phyloP scores from a whole-genome alignment of 2,329 filamentous ascomycete genomes.

The Arthroderma sp. region DNA sequence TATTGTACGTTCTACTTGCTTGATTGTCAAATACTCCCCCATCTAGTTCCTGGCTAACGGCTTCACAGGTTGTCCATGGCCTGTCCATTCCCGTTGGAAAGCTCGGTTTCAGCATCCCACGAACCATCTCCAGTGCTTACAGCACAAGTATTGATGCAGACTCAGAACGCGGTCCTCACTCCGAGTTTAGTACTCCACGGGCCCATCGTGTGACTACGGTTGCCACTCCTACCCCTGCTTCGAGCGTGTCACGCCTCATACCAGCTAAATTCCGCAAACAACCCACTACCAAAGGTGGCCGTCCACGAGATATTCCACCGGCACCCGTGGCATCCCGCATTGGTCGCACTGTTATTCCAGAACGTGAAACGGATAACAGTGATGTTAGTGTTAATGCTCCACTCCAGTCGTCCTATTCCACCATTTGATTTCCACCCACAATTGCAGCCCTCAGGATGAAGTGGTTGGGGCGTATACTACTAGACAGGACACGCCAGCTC shows the following conservation, averaged over 20 bases:
- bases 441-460: not conserved
- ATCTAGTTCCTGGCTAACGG: not conserved
- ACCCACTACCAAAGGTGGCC: not conserved
- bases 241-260: conserved; percentile 4
- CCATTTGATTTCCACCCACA: not conserved
- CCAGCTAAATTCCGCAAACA: conserved; percentile 2
- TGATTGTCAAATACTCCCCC: not conserved
- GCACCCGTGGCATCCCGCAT: conserved; percentile 8
- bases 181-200: not conserved
- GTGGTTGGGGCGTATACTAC: not conserved
- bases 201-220: not conserved
- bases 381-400: not conserved
- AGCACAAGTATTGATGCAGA: conserved; percentile 30
- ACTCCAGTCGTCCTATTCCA: not conserved
- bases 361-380: not conserved
- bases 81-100: conserved; percentile 61
- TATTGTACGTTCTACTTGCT: conserved; percentile 48
- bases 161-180: not conserved
- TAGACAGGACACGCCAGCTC: not conserved
- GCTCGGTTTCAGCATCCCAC: conserved; percentile 36
- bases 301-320: conserved; percentile 8
- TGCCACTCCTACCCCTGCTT: not conserved
- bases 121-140: conserved; percentile 35
- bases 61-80: conserved; percentile 57
- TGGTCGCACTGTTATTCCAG: conserved; percentile 9